These are phyloP conservation scores for Aspergillus hiratsukae DNA, from an alignment of 2,329 filamentous ascomycete genomes.

Conservation along the genomic window DNA sequence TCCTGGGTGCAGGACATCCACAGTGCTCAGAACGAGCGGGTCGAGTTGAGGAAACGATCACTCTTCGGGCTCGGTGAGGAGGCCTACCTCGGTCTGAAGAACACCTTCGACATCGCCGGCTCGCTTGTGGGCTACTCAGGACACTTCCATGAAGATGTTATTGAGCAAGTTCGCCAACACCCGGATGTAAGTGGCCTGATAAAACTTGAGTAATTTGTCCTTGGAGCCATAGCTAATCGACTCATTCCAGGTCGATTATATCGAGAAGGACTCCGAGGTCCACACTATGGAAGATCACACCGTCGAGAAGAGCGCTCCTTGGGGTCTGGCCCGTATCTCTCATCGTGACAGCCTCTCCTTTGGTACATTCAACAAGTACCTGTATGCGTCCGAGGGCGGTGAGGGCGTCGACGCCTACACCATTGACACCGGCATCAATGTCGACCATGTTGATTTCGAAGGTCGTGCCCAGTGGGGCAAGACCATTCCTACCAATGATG, in stretches of 20 bases:
- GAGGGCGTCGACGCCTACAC: slow-evolving; percentile 99
- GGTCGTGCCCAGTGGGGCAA: slow-evolving; percentile 94
- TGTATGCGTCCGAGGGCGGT: slow-evolving; percentile 82
- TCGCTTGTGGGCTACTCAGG: slow-evolving; percentile 87
- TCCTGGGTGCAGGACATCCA: slow-evolving; percentile 89
- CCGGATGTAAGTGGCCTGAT: slow-evolving; percentile 76
- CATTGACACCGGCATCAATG: slow-evolving; percentile 95
- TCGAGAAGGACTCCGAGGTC: slow-evolving; percentile 91
- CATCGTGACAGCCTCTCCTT: slow-evolving; percentile 86
- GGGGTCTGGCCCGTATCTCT: slow-evolving; percentile 97
- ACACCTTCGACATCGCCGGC: slow-evolving; percentile 89
- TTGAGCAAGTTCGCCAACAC: slow-evolving; percentile 90
- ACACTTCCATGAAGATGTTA: slow-evolving; percentile 88
- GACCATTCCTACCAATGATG: slow-evolving; percentile 82
- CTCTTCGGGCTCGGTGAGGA: slow-evolving; percentile 63
- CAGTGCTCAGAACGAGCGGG: slow-evolving; percentile 63
- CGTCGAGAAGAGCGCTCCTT: slow-evolving; percentile 89
- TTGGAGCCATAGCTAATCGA: not conserved
- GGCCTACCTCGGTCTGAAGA: slow-evolving; percentile 81
- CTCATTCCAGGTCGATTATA: slow-evolving; percentile 74
- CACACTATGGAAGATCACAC: slow-evolving; percentile 65
- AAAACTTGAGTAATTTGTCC: not conserved
- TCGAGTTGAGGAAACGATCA: slow-evolving; percentile 88
- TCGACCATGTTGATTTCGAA: slow-evolving; percentile 93
- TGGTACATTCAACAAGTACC: slow-evolving; percentile 96